Percentiles rank a stretch among this genome's conserved stretches.
These are phyloP conservation scores for Yarrowia keelungensis DNA, from an alignment of 805 yeast genomes.

Conservation along the genomic window DNA sequence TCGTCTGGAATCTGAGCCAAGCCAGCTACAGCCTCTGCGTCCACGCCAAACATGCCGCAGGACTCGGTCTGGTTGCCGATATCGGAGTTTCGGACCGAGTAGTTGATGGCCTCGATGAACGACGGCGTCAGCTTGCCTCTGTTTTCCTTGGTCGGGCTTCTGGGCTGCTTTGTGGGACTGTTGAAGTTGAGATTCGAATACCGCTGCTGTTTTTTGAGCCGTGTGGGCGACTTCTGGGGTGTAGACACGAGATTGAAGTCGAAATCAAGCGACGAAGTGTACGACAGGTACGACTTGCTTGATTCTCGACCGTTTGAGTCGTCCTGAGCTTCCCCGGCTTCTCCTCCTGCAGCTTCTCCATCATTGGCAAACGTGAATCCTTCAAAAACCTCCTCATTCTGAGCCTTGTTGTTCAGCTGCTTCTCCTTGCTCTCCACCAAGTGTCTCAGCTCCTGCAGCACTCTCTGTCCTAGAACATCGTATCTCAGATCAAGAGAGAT, in stretches of 20 bases:
- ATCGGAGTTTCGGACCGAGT: slow-evolving; percentile 28
- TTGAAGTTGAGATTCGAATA: slow-evolving; percentile 31
- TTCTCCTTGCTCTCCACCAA: slow-evolving; percentile 41
- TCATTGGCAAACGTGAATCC: slow-evolving; percentile 27
- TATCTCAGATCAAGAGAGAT: slow-evolving; percentile 32
- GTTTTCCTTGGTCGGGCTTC: slow-evolving; percentile 36
- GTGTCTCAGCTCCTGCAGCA: slow-evolving; percentile 47
- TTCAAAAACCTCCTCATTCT: slow-evolving; percentile 23
- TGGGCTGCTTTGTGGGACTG: slow-evolving; percentile 32
- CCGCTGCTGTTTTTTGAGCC: slow-evolving; percentile 17
- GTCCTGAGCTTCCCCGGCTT: not conserved
- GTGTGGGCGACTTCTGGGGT: slow-evolving; percentile 8
- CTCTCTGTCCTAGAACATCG: slow-evolving; percentile 49
- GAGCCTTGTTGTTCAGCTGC: slow-evolving; percentile 8
- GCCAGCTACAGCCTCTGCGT: slow-evolving; percentile 69
- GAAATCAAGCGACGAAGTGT: slow-evolving; percentile 27
- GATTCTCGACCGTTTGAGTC: not conserved
- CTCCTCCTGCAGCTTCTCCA: not conserved
- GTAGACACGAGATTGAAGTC: slow-evolving; percentile 29
- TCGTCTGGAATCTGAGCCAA: slow-evolving; percentile 88
- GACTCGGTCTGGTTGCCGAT: slow-evolving; percentile 2
- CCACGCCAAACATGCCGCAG: slow-evolving; percentile 41
- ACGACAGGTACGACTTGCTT: slow-evolving; percentile 27
- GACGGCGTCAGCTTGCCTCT: slow-evolving; percentile 28
- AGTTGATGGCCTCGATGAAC: slow-evolving; percentile 32